Evolutionary conservation across 108 stramenopile species (phyloP), one percentile per base, ranked within the genome.

Genomic region (Cyclotella atomus): DNA sequence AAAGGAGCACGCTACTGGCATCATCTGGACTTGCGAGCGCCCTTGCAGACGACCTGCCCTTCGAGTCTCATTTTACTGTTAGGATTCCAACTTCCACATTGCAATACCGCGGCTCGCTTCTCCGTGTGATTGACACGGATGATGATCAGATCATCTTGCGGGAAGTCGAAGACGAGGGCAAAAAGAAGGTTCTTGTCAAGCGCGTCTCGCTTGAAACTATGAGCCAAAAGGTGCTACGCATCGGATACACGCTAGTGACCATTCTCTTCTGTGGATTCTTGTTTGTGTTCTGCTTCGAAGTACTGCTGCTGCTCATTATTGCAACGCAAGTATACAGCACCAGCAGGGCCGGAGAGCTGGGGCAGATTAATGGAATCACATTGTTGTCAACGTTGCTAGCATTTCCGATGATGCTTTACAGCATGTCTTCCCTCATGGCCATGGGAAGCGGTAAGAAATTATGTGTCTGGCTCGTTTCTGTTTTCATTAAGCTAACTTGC

Each of bases 201-300:
- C 75, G 78, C 15, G 56, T 88, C 43, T 54, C 79, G 25, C 77
- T 76, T 15, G 50, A 19, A 12, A 75, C 74, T 0, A 62, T 32
- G 44, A 76, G 76, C 12, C 68, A 87, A 29, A 67, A 65, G 7
- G 52, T 76, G 9, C 69, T 88, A 27, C 69, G 85, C 8, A 21
- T 73, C n/a, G 56, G 71, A 1, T 91, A 91, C 49, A 68, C 87
- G 3, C 74, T 88, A 61, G 76, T 87, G 35, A 60, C 82, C 23
- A 64, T 83, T 52, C 71, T 91, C 24, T 85, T 85, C 38, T 59
- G 82, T 17, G 90, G 87, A 6, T 85, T 91, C 33, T 65, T 84
- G 23, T 87, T 88, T 64, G 86, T 91, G 44, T 88, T 91, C 34
- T 87, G 87, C 47, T 71, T 87, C 45, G 84, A 91, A 60, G 54